These are phyloP conservation scores for Aurinia saxatilis DNA, from an alignment of 345 rosid genomes.

Conservation along the genomic window DNA sequence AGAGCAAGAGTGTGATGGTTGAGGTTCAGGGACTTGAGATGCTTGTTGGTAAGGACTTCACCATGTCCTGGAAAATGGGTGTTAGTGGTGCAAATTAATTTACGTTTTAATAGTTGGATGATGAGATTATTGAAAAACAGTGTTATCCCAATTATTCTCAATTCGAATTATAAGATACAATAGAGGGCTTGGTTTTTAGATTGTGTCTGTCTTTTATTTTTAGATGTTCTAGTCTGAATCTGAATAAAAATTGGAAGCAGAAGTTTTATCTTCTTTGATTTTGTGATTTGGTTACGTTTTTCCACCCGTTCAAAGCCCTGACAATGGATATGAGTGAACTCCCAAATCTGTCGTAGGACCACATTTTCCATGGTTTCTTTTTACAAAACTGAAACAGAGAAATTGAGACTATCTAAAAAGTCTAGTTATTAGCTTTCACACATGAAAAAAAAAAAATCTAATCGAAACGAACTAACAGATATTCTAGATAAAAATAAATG, in stretches of 20 bases:
- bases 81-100: not conserved
- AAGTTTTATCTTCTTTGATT: not conserved
- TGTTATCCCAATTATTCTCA: not conserved
- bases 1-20: slow-evolving; percentile 48
- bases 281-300: not conserved
- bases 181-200: slow-evolving; percentile 14
- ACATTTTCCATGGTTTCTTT: not conserved
- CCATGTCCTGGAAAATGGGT: slow-evolving; percentile 63
- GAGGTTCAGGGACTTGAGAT: slow-evolving; percentile 51
- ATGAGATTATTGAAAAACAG: not conserved
- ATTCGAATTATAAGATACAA: not conserved
- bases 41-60: slow-evolving; percentile 64
- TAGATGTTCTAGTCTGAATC: slow-evolving; percentile 3
- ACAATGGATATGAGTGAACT: not conserved
- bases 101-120: slow-evolving; percentile 16
- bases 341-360: slow-evolving; percentile 1
- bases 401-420: not conserved
- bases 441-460: not conserved
- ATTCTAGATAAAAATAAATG: too few relatives aligned
- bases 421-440: too few relatives aligned
- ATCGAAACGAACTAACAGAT: not conserved
- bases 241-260: slow-evolving; percentile 8
- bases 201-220: not conserved
- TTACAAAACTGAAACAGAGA: not conserved
- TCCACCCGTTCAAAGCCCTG: not conserved